Evolutionary conservation across 139 green algal genomes (phyloP).

Genomic region (Chlorella sp.): DNA sequence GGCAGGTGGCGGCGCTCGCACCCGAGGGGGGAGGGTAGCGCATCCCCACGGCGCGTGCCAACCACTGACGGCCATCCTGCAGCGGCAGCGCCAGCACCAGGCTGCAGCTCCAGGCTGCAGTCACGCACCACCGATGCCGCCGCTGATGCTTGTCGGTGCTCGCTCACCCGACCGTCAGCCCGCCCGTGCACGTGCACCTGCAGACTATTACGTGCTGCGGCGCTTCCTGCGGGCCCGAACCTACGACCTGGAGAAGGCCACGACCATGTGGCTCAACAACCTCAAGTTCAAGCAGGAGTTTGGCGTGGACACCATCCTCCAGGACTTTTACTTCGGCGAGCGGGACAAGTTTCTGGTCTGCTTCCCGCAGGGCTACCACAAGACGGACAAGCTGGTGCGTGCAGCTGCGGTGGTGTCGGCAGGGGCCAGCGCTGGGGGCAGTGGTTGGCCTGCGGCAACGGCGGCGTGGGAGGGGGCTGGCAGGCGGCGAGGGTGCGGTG

Average conservation of each 20-base stretch:
- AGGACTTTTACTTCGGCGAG: conserved; percentile 87
- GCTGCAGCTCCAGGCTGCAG: too few relatives aligned
- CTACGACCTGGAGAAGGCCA: conserved; percentile 52
- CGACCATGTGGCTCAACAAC: conserved; percentile 45
- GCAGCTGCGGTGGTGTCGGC: too few relatives aligned
- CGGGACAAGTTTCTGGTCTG: conserved; percentile 78
- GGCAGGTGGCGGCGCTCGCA: too few relatives aligned
- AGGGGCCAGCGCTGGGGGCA: too few relatives aligned
- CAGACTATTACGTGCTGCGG: conserved; percentile 49
- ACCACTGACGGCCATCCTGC: too few relatives aligned
- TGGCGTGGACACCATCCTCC: conserved; percentile 59
- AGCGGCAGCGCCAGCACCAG: too few relatives aligned
- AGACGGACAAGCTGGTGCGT: conserved; percentile 54
- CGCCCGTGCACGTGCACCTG: background rate
- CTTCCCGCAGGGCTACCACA: conserved; percentile 77
- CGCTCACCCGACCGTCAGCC: background rate
- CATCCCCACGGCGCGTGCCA: too few relatives aligned
- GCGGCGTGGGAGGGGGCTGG: too few relatives aligned
- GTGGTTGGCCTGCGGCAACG: too few relatives aligned
- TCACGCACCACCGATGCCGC: background rate
- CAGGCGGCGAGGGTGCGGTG: too few relatives aligned
- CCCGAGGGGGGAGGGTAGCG: too few relatives aligned
- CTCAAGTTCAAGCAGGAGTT: conserved; percentile 54
- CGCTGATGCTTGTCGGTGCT: background rate
- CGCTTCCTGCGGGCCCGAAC: conserved; percentile 53